phyloP scores from a whole-genome alignment of 73 alveolate species.

The Uronychia binucleata region DNA sequence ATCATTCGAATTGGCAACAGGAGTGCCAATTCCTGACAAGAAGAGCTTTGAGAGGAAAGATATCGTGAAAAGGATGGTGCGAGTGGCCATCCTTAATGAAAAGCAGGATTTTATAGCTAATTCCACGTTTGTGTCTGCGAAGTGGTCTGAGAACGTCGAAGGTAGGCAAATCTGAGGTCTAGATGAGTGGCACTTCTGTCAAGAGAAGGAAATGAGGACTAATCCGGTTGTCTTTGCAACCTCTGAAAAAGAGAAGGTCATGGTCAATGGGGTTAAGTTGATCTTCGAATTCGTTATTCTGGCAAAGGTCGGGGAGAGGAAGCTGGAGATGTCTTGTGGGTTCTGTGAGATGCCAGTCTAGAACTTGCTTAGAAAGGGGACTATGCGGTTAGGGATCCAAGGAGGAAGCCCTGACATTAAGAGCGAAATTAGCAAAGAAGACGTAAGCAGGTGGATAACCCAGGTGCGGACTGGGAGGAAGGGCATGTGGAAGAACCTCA shows the following conservation, averaged over 20 bases:
- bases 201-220: slow-evolving; percentile 47
- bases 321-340: slow-evolving; percentile 55
- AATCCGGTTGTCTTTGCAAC: slow-evolving; percentile 55
- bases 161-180: too few species aligned
- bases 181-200: slow-evolving; percentile 54
- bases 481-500: slow-evolving; percentile 39
- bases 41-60: slow-evolving; percentile 17
- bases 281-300: slow-evolving; percentile 52
- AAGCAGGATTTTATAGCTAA: slow-evolving; percentile 35
- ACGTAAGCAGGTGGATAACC: too few species aligned
- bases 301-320: slow-evolving; percentile 20
- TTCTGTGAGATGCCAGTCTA: slow-evolving; percentile 28
- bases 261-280: slow-evolving; percentile 9
- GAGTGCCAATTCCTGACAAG: slow-evolving; percentile 41
- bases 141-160: slow-evolving; percentile 19
- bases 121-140: slow-evolving; percentile 32
- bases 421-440: slow-evolving; percentile 23
- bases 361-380: slow-evolving; percentile 13
- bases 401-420: slow-evolving; percentile 61
- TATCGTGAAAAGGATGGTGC: slow-evolving; percentile 36
- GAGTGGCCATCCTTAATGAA: slow-evolving; percentile 30
- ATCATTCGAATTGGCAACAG: slow-evolving; percentile 24
- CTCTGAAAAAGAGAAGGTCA: slow-evolving; percentile 11
- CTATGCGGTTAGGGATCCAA: slow-evolving; percentile 2
- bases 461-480: slow-evolving; percentile 27